phyloP scores from a whole-genome alignment of 345 rosid species.

The Lumnitzera racemosa region DNA sequence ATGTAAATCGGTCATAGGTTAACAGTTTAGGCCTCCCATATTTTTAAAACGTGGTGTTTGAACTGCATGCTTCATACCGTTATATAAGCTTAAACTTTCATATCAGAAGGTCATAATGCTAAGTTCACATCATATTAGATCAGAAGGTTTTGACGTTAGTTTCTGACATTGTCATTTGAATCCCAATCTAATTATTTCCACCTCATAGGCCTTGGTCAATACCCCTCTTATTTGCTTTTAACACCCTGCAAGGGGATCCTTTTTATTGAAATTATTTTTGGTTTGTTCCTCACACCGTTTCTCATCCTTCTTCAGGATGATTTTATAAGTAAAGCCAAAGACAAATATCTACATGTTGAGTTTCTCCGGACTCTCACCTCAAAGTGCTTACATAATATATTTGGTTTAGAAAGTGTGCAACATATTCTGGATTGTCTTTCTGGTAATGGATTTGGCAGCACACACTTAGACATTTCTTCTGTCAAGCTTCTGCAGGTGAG shows the following conservation, averaged over 20 bases:
- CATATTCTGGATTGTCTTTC: conserved; percentile 54
- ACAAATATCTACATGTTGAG: conserved; percentile 59
- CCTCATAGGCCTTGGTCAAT: no score
- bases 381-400: conserved; percentile 66
- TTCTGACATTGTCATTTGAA: no score
- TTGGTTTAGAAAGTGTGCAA: conserved; percentile 55
- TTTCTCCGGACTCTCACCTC: conserved; percentile 57
- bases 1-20: no score
- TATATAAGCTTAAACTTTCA: no score
- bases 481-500: conserved; percentile 72
- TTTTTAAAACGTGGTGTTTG: no score
- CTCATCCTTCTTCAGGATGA: conserved; percentile 47
- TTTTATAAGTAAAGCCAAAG: conserved; percentile 54
- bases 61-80: no score
- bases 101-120: no score
- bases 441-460: conserved; percentile 22
- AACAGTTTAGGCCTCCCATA: no score
- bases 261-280: background rate
- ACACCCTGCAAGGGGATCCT: background rate
- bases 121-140: no score
- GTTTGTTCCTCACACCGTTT: conserved; percentile 4
- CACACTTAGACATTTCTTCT: conserved; percentile 39
- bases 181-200: no score
- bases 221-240: background rate
- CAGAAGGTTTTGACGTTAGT: no score